A percentile compares a stretch with the other conserved stretches of the same genome.
Evolutionary conservation across 306 rosid genomes (phyloP).

Genomic region (Nissolia schottii): DNA sequence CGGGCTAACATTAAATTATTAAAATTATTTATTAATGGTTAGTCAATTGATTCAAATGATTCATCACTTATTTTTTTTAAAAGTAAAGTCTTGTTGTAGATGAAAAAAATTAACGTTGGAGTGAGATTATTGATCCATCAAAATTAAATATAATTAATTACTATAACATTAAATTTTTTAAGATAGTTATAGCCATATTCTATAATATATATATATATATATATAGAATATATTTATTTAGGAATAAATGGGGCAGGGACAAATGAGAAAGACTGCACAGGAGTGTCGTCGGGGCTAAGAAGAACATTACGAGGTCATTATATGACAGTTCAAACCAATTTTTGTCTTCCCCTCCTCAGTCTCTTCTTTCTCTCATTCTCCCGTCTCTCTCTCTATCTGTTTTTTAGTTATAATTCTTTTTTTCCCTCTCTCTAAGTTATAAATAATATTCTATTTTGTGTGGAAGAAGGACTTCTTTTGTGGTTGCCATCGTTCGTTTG

Average conservation of each 20-base stretch:
- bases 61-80: no score
- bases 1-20: no score
- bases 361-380: background rate
- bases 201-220: no score
- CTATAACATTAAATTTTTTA: no score
- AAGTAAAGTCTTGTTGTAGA: no score
- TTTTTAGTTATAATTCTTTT: background rate
- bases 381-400: background rate
- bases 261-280: slow-evolving; percentile 1
- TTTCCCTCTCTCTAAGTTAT: background rate
- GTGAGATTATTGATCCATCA: no score
- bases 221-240: no score
- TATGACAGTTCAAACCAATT: slow-evolving; percentile 44
- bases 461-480: background rate
- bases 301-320: slow-evolving; percentile 26
- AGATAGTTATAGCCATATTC: no score
- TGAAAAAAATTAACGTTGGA: no score
- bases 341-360: slow-evolving; percentile 23
- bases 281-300: slow-evolving; percentile 30
- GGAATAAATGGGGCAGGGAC: background rate
- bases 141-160: no score
- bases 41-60: no score
- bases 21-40: no score
- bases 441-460: background rate
- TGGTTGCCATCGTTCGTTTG: background rate